phyloP scores from a whole-genome alignment of 2,329 filamentous ascomycete genomes.

The Cryphonectria radicalis region DNA sequence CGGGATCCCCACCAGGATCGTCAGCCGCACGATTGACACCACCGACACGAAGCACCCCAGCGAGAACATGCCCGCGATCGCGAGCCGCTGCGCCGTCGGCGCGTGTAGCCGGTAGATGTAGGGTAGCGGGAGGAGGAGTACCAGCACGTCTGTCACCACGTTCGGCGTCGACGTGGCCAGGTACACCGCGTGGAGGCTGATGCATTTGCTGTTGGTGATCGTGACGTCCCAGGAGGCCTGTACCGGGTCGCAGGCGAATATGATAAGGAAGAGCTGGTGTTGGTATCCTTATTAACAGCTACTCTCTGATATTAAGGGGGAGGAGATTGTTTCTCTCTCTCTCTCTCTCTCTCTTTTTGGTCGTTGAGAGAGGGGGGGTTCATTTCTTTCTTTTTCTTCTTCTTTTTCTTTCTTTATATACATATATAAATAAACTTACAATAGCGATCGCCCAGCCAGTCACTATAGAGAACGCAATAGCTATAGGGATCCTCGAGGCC shows the following conservation, averaged over 20 bases:
- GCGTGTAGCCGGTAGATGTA: constrained; percentile 1
- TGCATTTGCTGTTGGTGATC: not conserved
- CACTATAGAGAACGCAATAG: not conserved
- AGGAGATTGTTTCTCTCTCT: not conserved
- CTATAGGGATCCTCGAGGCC: not conserved
- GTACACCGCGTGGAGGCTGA: not conserved
- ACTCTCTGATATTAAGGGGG: not conserved
- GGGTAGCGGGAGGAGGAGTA: not conserved
- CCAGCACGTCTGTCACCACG: not conserved
- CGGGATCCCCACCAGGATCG: not conserved
- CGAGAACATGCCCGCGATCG: constrained; percentile 1
- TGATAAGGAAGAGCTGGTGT: not conserved
- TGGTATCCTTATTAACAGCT: not conserved
- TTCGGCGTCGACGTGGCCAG: not conserved
- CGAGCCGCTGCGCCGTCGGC: constrained; percentile 1
- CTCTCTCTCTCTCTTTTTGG: no score
- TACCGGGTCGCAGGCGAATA: not conserved
- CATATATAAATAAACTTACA: not conserved
- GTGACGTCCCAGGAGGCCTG: constrained; percentile 3
- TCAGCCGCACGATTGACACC: constrained; percentile 1
- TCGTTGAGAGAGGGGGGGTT: no score
- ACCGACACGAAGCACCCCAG: constrained; percentile 1
- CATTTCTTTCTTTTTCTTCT: no score
- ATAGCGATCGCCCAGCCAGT: not conserved
- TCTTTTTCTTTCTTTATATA: no score